phyloP scores from a whole-genome alignment of 805 yeast species.

The Barnettozyma sp. region DNA sequence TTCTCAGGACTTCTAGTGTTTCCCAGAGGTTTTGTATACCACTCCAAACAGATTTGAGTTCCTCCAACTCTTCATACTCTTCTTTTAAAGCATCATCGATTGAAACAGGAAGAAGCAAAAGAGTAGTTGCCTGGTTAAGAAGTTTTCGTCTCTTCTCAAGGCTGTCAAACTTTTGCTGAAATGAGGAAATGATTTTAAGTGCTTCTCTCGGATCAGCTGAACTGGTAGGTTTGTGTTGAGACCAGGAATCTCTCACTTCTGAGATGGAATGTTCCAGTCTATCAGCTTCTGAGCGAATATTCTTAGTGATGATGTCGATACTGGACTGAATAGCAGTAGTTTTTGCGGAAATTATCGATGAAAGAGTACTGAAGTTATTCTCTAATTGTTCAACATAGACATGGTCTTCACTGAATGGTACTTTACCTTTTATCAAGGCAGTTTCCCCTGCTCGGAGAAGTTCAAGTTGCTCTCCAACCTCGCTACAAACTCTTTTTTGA shows the following conservation, averaged over 20 bases:
- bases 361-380: slow-evolving; percentile 37
- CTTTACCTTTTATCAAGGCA: slow-evolving; percentile 37
- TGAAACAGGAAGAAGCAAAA: slow-evolving; percentile 29
- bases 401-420: slow-evolving; percentile 47
- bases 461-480: slow-evolving; percentile 6
- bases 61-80: slow-evolving; percentile 43
- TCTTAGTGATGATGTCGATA: slow-evolving; percentile 35
- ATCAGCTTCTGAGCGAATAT: slow-evolving; percentile 34
- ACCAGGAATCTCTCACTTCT: slow-evolving; percentile 40
- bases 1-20: slow-evolving; percentile 36
- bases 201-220: slow-evolving; percentile 40
- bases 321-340: slow-evolving; percentile 34
- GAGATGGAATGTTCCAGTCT: slow-evolving; percentile 30
- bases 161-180: slow-evolving; percentile 28
- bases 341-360: slow-evolving; percentile 32
- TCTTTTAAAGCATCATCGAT: slow-evolving; percentile 26
- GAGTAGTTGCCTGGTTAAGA: slow-evolving; percentile 26
- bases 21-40: slow-evolving; percentile 47
- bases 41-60: slow-evolving; percentile 58
- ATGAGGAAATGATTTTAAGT: slow-evolving; percentile 22
- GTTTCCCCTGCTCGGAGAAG: slow-evolving; percentile 28
- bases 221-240: slow-evolving; percentile 37
- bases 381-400: slow-evolving; percentile 57
- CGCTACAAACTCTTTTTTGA: slow-evolving; percentile 13
- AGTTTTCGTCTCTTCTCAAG: slow-evolving; percentile 13